Base-by-base conservation (phyloP, 257 asterid genomes). In the Scutellaria galericulata region DNA sequence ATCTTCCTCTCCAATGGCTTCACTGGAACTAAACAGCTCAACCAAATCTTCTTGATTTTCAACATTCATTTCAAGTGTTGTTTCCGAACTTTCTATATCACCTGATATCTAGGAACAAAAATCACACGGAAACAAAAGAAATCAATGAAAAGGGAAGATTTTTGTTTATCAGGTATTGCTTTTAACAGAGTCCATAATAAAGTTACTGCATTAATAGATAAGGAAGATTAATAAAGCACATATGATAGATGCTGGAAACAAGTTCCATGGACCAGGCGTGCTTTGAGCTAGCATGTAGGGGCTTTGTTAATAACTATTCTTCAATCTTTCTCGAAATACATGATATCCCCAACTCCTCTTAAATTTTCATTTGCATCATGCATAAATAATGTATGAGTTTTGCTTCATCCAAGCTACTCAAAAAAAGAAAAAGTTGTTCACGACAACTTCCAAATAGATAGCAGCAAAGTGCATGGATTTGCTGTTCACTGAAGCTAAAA, bases 31-130 rank as follows among this genome's bases (percentile, higher is more conserved):
- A 46, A 51, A 72, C 62, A 53, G 62, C 68, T 66, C 80, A 53
- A 75, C 64, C 44, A 66, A 54, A 24, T 60, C 39, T 54, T 80
- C 80, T 22, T 77, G 80, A 63, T 71, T 82, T 70, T 75, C 81
- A 70, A 64, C 79, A 72, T 80, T 50, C 63, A 62, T 56, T 50
- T 42, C 72, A 27, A 57, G 67, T 79, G 70, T 82, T 79, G 81
- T 82, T 66, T 83, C 71, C 39, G 70, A 79, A 75, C 77, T 80
- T 68, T 80, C 86, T 66, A 71, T 37, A 45, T 73, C 88, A 78
- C 78, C 82, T 68, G 88, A 78, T 81, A 78, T 81, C 98, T 93
- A 72, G 50, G 78, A 76, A 44, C 57, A 58, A 39, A 55, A 78
- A 80, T 66, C 54, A 64, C 42, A 73, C 56, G 44, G 53, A 64